Percentiles rank a stretch among this genome's conserved stretches.
Evolutionary conservation across 176 grass and related monocot species (phyloP).

Genomic region (Aegilops bicornis): DNA sequence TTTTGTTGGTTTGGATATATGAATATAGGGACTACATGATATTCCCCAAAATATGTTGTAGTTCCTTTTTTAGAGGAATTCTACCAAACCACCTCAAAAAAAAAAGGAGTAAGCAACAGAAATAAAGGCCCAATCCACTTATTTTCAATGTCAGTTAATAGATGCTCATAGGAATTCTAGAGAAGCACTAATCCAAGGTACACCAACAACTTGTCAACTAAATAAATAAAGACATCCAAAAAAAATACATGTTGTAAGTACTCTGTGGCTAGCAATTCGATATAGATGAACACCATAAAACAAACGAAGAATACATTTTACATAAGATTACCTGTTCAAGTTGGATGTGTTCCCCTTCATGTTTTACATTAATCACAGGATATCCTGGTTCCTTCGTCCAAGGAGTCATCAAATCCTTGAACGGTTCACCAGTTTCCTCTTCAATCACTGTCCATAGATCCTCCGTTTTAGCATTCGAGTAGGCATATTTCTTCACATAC

Average conservation of each 20-base stretch:
- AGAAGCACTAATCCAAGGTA: too few species aligned
- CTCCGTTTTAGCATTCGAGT: slow-evolving; percentile 83
- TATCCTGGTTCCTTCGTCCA: slow-evolving; percentile 93
- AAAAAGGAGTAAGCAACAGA: too few species aligned
- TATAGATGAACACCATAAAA: slow-evolving; percentile 29
- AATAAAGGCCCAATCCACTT: too few species aligned
- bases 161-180: too few species aligned
- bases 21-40: too few species aligned
- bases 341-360: slow-evolving; percentile 46
- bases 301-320: background rate
- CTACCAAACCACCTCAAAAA: too few species aligned
- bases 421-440: slow-evolving; percentile 68
- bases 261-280: background rate
- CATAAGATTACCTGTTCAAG: slow-evolving; percentile 58
- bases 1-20: too few species aligned
- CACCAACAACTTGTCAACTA: background rate
- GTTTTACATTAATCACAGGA: slow-evolving; percentile 61
- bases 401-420: slow-evolving; percentile 62
- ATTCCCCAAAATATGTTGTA: too few species aligned
- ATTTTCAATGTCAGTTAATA: too few species aligned
- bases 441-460: slow-evolving; percentile 86
- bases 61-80: too few species aligned
- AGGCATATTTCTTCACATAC: slow-evolving; percentile 73
- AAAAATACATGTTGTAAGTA: background rate
- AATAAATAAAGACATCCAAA: background rate